Evolutionary conservation across 257 asterid genomes (phyloP).

Genomic region (Solanum chiquidenum): DNA sequence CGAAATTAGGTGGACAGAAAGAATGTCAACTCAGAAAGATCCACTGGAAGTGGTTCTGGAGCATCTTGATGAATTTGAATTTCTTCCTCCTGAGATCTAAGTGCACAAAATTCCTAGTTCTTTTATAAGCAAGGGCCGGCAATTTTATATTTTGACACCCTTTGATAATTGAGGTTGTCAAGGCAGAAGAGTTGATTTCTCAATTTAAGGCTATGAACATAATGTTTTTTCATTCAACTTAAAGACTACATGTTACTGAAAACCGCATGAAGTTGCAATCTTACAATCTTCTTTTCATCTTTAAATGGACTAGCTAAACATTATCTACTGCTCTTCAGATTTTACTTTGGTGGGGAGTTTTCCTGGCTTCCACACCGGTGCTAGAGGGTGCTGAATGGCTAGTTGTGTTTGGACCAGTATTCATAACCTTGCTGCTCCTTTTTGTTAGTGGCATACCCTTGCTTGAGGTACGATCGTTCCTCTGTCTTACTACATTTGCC

Average conservation of each 20-base stretch:
- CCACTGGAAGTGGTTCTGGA: not conserved
- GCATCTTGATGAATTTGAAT: not conserved
- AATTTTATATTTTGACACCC: not conserved
- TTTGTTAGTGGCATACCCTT: conserved; percentile 87
- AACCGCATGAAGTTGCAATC: not conserved
- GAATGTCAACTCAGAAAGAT: not conserved
- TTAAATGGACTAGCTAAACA: not conserved
- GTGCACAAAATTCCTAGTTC: not conserved
- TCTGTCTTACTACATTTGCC: not conserved
- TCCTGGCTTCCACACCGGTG: conserved; percentile 84
- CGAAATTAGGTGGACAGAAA: not conserved
- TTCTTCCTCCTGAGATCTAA: not conserved
- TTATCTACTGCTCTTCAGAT: conserved; percentile 34
- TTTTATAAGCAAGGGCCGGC: not conserved
- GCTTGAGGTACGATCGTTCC: conserved; percentile 49
- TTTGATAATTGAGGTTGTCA: not conserved
- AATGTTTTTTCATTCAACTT: not conserved
- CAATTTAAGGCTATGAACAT: not conserved
- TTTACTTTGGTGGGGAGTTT: conserved; percentile 96
- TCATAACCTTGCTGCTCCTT: conserved; percentile 67
- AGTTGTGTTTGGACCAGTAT: conserved; percentile 74
- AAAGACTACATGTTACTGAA: not conserved
- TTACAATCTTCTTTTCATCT: not conserved
- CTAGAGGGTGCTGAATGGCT: conserved; percentile 74
- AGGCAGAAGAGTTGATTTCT: not conserved